Percentiles rank a stretch among this genome's conserved stretches.
Conservation (phyloP, 192 early-diverging fungal species). For the Coemansia sp. region DNA sequence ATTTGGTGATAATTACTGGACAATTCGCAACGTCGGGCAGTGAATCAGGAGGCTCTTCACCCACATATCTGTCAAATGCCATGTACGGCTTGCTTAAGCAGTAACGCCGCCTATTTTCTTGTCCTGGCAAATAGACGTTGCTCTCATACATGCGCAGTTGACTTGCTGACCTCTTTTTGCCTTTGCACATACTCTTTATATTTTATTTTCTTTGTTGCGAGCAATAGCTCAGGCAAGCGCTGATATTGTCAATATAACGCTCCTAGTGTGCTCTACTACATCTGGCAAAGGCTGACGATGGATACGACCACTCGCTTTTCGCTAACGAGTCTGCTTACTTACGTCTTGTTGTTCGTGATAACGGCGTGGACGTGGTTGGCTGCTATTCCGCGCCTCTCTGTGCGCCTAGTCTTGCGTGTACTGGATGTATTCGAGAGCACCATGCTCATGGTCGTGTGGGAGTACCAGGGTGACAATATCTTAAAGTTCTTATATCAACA, state of each 20-base stretch:
- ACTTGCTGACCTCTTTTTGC: background rate
- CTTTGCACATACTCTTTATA: background rate
- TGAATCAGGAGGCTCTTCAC: constrained; percentile 1
- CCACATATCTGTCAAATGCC: background rate
- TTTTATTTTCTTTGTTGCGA: background rate
- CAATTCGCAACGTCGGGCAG: background rate
- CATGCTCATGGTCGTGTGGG: constrained; percentile 30
- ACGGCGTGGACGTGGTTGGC: constrained; percentile 27
- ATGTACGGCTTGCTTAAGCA: constrained; percentile 9
- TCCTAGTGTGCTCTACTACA: background rate
- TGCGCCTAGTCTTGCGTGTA: background rate
- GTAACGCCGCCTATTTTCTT: constrained; percentile 10
- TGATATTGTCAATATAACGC: background rate
- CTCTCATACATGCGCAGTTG: background rate
- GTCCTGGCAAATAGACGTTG: background rate
- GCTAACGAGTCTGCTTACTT: constrained; percentile 5
- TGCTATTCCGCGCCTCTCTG: constrained; percentile 22
- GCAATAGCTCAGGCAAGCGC: background rate
- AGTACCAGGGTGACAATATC: constrained; percentile 47
- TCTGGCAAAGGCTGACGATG: background rate
- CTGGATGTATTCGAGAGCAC: constrained; percentile 33
- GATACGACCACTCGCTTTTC: background rate
- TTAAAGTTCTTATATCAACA: constrained; percentile 26
- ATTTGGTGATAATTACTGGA: constrained; percentile 5
- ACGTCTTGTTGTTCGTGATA: background rate